Percentiles rank a stretch among this genome's conserved stretches.
phyloP scores from a whole-genome alignment of 2,329 filamentous ascomycete genomes.

The Boeremia exigua region DNA sequence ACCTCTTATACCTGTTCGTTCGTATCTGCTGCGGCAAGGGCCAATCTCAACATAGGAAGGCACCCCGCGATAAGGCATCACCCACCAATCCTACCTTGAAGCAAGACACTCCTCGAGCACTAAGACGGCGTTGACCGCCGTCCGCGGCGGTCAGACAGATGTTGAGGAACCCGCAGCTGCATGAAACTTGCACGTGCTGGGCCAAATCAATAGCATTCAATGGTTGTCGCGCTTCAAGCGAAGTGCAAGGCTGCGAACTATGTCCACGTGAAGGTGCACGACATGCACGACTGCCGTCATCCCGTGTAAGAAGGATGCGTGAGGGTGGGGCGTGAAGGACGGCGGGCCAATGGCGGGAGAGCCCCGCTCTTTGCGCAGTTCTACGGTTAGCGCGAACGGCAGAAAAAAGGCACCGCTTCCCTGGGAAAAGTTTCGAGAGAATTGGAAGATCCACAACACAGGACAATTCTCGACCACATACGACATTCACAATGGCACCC shows the following conservation, averaged over 20 bases:
- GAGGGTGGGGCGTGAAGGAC: background rate
- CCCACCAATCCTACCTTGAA: slow-evolving; percentile 12
- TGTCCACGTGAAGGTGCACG: slow-evolving; percentile 15
- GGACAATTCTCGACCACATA: background rate
- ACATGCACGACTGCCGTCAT: slow-evolving; percentile 16
- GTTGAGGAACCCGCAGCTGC: slow-evolving; percentile 15
- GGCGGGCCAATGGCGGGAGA: slow-evolving; percentile 14
- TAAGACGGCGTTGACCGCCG: slow-evolving; percentile 10
- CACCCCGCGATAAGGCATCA: slow-evolving; percentile 18
- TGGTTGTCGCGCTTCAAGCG: slow-evolving; percentile 7
- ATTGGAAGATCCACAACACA: background rate
- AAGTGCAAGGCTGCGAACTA: slow-evolving; percentile 11
- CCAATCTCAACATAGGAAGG: slow-evolving; percentile 15
- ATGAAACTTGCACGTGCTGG: slow-evolving; percentile 12
- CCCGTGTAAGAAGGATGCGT: slow-evolving; percentile 8
- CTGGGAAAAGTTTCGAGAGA: background rate
- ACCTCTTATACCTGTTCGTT: slow-evolving; percentile 10
- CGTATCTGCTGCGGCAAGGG: slow-evolving; percentile 16
- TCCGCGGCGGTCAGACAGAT: slow-evolving; percentile 8
- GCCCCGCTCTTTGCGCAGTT: slow-evolving; percentile 8
- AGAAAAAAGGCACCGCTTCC: background rate
- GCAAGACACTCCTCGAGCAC: slow-evolving; percentile 7
- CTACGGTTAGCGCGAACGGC: background rate
- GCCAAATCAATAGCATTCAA: background rate
- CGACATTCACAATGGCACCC: slow-evolving; percentile 42